Evolutionary conservation across 805 yeast species (phyloP).

Genomic region (Cyberlindnera galapagoensis): DNA sequence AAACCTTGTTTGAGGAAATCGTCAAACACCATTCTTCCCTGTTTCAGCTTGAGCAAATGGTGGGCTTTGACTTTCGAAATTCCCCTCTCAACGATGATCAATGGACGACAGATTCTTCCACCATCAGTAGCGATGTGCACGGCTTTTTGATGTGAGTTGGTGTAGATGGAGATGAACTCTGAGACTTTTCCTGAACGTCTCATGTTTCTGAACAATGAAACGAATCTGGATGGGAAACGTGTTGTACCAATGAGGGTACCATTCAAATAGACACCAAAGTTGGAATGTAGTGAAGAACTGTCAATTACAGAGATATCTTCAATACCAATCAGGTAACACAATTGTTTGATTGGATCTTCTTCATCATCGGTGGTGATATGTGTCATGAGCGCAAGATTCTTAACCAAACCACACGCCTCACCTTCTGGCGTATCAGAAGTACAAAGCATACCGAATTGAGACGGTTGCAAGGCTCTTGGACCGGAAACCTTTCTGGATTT

Average conservation of each 20-base stretch:
- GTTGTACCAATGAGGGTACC: slow-evolving; percentile 94
- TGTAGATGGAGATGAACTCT: slow-evolving; percentile 85
- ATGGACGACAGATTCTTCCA: slow-evolving; percentile 95
- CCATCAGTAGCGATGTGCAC: slow-evolving; percentile 99
- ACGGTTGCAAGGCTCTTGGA: slow-evolving; percentile 97
- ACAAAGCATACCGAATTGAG: slow-evolving; percentile 98
- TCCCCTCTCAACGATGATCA: slow-evolving; percentile 78
- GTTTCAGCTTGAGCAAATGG: slow-evolving; percentile 57
- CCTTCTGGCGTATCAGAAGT: slow-evolving; percentile 99
- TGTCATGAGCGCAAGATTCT: slow-evolving; percentile 95
- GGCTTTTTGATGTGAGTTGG: slow-evolving; percentile 83
- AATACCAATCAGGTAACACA: slow-evolving; percentile 81
- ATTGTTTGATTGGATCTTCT: slow-evolving; percentile 74
- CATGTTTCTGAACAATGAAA: slow-evolving; percentile 65
- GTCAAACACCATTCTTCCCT: slow-evolving; percentile 80
- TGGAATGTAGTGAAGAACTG: slow-evolving; percentile 74
- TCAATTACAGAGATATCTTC: slow-evolving; percentile 80
- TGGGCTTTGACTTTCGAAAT: slow-evolving; percentile 61
- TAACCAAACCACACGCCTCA: slow-evolving; percentile 98
- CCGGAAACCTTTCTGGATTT: slow-evolving; percentile 97
- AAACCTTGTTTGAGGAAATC: slow-evolving; percentile 80
- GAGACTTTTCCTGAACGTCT: slow-evolving; percentile 84
- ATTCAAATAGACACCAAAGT: slow-evolving; percentile 80
- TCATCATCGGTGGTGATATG: slow-evolving; percentile 98
- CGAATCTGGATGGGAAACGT: slow-evolving; percentile 79